phyloP scores from a whole-genome alignment of 768 basidiomycete genomes.

The Boletellus ananiceps region DNA sequence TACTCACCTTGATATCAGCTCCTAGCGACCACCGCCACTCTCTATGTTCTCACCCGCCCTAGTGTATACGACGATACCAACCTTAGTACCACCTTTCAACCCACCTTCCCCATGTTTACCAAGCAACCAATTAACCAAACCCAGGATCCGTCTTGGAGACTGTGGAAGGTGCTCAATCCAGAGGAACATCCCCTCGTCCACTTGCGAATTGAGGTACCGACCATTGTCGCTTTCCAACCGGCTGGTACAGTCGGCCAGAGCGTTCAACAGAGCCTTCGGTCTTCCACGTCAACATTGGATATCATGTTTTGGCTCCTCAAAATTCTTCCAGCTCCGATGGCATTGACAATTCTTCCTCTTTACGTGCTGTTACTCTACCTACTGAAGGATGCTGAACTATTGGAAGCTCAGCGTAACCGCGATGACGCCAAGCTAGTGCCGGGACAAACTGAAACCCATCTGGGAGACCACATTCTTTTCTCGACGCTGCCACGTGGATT shows the following conservation, averaged over 20 bases:
- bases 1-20: conserved; percentile 43
- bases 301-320: conserved; percentile 71
- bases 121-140: conserved; percentile 29
- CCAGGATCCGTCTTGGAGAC: conserved; percentile 53
- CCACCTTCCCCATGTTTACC: conserved; percentile 32
- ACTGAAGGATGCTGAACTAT: conserved; percentile 84
- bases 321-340: conserved; percentile 83
- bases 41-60: conserved; percentile 69
- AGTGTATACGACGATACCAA: conserved; percentile 31
- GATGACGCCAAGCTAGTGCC: conserved; percentile 40
- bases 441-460: conserved; percentile 18
- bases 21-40: conserved; percentile 66
- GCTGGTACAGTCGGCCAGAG: conserved; percentile 29
- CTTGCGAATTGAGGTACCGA: conserved; percentile 76
- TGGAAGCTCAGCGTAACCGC: conserved; percentile 78
- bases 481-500: conserved; percentile 77
- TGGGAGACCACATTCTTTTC: conserved; percentile 50
- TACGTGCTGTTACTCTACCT: conserved; percentile 81
- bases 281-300: conserved; percentile 47
- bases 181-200: conserved; percentile 61
- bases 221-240: conserved; percentile 62
- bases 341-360: conserved; percentile 64
- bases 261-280: conserved; percentile 35
- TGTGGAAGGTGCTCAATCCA: conserved; percentile 80
- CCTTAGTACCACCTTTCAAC: conserved; percentile 14